Evolutionary conservation across 257 asterid genomes (phyloP).

Genomic region (Anisodus acutangulus): DNA sequence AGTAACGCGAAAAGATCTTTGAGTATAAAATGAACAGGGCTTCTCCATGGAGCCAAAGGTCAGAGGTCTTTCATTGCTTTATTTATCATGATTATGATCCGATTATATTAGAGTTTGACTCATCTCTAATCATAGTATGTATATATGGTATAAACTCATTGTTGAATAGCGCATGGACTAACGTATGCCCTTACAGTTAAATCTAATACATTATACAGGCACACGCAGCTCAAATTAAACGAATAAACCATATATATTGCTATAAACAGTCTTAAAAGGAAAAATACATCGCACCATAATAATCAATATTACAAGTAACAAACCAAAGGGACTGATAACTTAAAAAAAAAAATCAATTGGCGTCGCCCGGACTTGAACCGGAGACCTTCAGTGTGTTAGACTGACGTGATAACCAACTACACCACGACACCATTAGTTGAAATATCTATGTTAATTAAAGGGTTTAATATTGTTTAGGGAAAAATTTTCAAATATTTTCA

Average conservation of each 20-base stretch:
- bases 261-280: not conserved
- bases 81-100: not conserved
- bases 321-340: no score
- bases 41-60: not conserved
- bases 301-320: not conserved
- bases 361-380: constrained; percentile 85
- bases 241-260: not conserved
- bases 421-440: constrained; percentile 46
- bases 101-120: constrained; percentile 23
- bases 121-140: constrained; percentile 17
- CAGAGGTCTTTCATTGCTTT: not conserved
- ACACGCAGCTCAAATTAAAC: constrained; percentile 22
- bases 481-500: no score
- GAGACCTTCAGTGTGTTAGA: constrained; percentile 96
- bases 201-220: constrained; percentile 28
- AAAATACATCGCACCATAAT: not conserved
- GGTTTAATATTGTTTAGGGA: no score
- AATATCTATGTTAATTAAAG: accelerated
- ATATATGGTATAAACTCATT: constrained; percentile 31
- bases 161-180: constrained; percentile 48
- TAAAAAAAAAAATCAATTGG: constrained; percentile 16
- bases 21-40: no score
- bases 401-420: constrained; percentile 95
- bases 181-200: constrained; percentile 5
- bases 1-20: no score